Conservation (phyloP, 2,329 filamentous ascomycete species). For the Cladosporium austrohemisphaericum region DNA sequence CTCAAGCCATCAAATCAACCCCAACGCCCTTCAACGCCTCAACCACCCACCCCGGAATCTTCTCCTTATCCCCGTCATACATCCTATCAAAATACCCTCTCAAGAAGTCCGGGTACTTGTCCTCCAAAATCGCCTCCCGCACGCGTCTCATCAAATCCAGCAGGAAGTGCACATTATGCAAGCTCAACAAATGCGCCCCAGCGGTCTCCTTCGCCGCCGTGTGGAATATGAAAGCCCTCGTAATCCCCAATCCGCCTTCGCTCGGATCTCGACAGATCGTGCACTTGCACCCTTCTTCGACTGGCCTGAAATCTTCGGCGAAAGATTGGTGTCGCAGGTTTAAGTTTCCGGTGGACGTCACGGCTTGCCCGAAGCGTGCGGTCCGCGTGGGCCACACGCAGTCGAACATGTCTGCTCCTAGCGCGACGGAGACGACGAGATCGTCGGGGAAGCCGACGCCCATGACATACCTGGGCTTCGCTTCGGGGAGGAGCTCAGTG, state of each 20-base stretch:
- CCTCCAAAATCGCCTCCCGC: slow-evolving; percentile 55
- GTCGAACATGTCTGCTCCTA: slow-evolving; percentile 99
- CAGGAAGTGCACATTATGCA: slow-evolving; percentile 95
- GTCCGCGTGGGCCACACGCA: slow-evolving; percentile 98
- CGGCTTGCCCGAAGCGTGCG: slow-evolving; percentile 90
- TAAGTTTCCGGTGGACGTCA: slow-evolving; percentile 75
- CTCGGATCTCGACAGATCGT: slow-evolving; percentile 66
- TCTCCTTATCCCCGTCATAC: slow-evolving; percentile 60
- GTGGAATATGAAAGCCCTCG: slow-evolving; percentile 86
- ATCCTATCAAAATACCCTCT: slow-evolving; percentile 71
- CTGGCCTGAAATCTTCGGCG: slow-evolving; percentile 73
- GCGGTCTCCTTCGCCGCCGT: slow-evolving; percentile 92
- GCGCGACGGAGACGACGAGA: slow-evolving; percentile 83
- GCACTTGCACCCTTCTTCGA: slow-evolving; percentile 81
- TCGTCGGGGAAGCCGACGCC: slow-evolving; percentile 96
- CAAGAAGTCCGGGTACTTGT: slow-evolving; percentile 70
- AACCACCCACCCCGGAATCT: slow-evolving; percentile 81
- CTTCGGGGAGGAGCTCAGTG: slow-evolving; percentile 75
- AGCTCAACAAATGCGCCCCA: slow-evolving; percentile 78
- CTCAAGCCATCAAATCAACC: slow-evolving; percentile 60
- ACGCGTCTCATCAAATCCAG: slow-evolving; percentile 74
- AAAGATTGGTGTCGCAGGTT: slow-evolving; percentile 77
- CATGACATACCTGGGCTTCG: slow-evolving; percentile 99
- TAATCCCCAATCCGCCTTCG: slow-evolving; percentile 70
- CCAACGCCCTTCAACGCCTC: slow-evolving; percentile 74